Conservation (phyloP, 352 stramenopile species). For the Peronospora destructor region DNA sequence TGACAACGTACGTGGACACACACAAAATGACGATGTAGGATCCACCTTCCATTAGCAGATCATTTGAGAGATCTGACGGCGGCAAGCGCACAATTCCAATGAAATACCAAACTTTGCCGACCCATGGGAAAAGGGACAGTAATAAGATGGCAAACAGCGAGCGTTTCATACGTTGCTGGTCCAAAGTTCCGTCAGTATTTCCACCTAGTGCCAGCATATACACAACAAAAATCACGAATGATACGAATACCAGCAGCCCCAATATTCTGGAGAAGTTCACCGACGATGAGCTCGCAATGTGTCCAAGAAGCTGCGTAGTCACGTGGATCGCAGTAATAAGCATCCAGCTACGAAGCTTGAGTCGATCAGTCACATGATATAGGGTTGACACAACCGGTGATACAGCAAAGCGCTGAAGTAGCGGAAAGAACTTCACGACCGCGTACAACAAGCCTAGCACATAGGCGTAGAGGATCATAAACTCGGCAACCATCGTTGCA, state of each 20-base stretch:
- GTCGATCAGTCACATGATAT: constrained; percentile 19
- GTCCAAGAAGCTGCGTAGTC: constrained; percentile 33
- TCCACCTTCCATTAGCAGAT: constrained; percentile 39
- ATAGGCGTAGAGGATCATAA: constrained; percentile 44
- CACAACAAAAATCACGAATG: constrained; percentile 37
- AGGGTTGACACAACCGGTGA: constrained; percentile 25
- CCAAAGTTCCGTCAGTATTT: constrained; percentile 25
- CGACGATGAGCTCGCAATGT: constrained; percentile 26
- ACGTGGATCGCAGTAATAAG: constrained; percentile 34
- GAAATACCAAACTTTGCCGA: constrained; percentile 62
- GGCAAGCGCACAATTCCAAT: constrained; percentile 38
- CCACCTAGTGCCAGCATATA: constrained; percentile 48
- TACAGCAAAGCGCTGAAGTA: constrained; percentile 34
- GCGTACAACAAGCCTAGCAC: constrained; percentile 52
- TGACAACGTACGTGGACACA: constrained; percentile 39
- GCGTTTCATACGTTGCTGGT: constrained; percentile 49
- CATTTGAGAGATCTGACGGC: constrained; percentile 31
- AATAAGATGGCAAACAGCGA: constrained; percentile 53
- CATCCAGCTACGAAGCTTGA: constrained; percentile 44
- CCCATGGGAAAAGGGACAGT: constrained; percentile 53
- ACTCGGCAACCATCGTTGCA: constrained; percentile 17
- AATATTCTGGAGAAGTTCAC: constrained; percentile 36
- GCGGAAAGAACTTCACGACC: constrained; percentile 31
- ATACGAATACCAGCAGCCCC: constrained; percentile 41
- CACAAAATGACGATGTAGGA: constrained; percentile 34